Base-by-base conservation (phyloP, 2,329 filamentous ascomycete species). In the Tolypocladium pustulatum region DNA sequence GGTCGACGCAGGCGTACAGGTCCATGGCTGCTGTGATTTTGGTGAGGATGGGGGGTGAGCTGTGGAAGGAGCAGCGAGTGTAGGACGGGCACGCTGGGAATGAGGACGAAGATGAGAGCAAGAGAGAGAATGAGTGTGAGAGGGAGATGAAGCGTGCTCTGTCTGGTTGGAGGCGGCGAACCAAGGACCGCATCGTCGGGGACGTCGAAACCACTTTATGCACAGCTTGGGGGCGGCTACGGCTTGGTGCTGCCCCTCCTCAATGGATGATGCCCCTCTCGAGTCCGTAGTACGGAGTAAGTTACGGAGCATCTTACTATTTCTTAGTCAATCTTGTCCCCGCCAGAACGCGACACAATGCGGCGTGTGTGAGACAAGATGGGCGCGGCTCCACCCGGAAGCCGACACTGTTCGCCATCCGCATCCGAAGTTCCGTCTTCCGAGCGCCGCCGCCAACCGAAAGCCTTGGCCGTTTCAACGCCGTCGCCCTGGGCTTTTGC, bases 1-100 rank as follows among this genome's bases (percentile, higher is more conserved):
- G 68, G 27, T 74, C 69, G 30, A 76, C 70, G 41, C 69, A 71
- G 20, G 69, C 63, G 57, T 68, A 59, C 57, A 79, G 66, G n/a
- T 76, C 72, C 74, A 76, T 78, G 54, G 58, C 46, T 37, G 40
- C 38, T 36, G 40, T 25, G 51, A 12, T 30, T 22, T 12, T 56
- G 55, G 41, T 8, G 54, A 52, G 32, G 46, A 17, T 7, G 55
- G 30, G 5, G 3, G 49, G 9, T 22, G 20, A 13, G 30, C 30
- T 52, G 49, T 52, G 49, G 10, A 34, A n/a, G 20, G 30, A 4
- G 30, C 17, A 4, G 30, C 49, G 49, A 20, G 46, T 8, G 46
- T 30, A 49, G 10, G 46, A 10, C 3, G 27, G 8, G 54, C 2
- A 27, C 13, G 22, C 46, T 55, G 57, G 52, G 49, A 54, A 43